These are phyloP conservation scores for Parmelia sp. DNA, from an alignment of 495 filamentous ascomycete genomes.

Conservation along the genomic window DNA sequence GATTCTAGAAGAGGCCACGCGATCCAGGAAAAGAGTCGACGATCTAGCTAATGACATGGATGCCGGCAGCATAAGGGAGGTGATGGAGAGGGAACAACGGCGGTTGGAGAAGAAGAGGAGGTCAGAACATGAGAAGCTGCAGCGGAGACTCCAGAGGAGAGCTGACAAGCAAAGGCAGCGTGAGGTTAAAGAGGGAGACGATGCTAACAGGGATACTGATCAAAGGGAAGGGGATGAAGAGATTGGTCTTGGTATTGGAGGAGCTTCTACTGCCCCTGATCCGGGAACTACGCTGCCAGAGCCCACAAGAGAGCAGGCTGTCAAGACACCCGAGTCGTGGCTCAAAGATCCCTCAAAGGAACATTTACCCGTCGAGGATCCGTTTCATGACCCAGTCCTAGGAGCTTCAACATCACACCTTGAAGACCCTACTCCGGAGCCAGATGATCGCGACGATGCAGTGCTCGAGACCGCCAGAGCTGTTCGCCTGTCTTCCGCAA, in stretches of 20 bases:
- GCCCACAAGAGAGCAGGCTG: conserved; percentile 19
- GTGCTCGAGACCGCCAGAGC: conserved; percentile 41
- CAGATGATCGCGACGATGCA: conserved; percentile 37
- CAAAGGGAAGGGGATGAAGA: conserved; percentile 4
- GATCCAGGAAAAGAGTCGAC: conserved; percentile 66
- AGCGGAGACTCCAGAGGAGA: conserved; percentile 59
- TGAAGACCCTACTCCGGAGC: conserved; percentile 30
- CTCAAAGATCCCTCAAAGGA: conserved; percentile 25
- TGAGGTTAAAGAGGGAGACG: conserved; percentile 35
- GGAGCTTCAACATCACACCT: conserved; percentile 23
- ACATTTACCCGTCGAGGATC: conserved; percentile 17
- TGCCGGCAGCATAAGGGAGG: conserved; percentile 68
- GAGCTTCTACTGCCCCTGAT: conserved; percentile 5
- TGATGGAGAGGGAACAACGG: conserved; percentile 79
- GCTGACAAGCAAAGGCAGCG: conserved; percentile 55
- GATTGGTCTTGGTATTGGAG: conserved; percentile 16
- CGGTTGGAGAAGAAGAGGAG: conserved; percentile 66
- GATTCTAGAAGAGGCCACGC: conserved; percentile 58
- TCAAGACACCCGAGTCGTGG: conserved; percentile 27
- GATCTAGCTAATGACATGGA: conserved; percentile 75
- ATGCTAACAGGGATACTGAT: conserved; percentile 21
- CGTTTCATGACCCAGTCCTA: conserved; percentile 29
- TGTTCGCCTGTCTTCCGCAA: conserved; percentile 47
- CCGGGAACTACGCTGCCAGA: conserved; percentile 15
- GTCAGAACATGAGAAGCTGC: conserved; percentile 62